Conservation (phyloP, 805 yeast genomes). For the Candida khao-thaluensis region DNA sequence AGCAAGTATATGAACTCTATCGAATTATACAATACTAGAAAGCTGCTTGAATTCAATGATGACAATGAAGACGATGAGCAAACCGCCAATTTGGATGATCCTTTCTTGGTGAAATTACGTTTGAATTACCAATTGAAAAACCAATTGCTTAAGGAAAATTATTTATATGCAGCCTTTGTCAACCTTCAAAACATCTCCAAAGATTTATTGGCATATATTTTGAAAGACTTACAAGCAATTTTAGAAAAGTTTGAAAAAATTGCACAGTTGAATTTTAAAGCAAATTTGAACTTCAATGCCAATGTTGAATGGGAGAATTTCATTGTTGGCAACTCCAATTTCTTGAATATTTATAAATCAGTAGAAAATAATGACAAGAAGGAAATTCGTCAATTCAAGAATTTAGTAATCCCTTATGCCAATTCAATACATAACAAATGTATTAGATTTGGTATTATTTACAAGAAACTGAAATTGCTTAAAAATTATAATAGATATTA, state of each 20-base stretch:
- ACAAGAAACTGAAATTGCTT: slow-evolving; percentile 40
- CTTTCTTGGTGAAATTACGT: slow-evolving; percentile 39
- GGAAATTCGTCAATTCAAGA: slow-evolving; percentile 46
- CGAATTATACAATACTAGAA: slow-evolving; percentile 34
- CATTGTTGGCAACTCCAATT: slow-evolving; percentile 46
- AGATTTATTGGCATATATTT: slow-evolving; percentile 36
- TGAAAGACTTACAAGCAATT: slow-evolving; percentile 34
- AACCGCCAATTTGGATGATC: slow-evolving; percentile 35
- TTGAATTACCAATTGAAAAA: slow-evolving; percentile 41
- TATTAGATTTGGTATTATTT: slow-evolving; percentile 40
- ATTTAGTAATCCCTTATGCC: slow-evolving; percentile 33
- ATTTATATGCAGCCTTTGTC: slow-evolving; percentile 40
- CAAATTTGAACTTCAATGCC: slow-evolving; percentile 23
- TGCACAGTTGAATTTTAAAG: slow-evolving; percentile 22
- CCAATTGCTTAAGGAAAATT: slow-evolving; percentile 42
- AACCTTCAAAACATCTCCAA: slow-evolving; percentile 42
- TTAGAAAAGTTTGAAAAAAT: slow-evolving; percentile 35
- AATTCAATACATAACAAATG: slow-evolving; percentile 39
- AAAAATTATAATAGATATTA: slow-evolving; percentile 38
- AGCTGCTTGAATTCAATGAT: slow-evolving; percentile 17
- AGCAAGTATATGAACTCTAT: slow-evolving; percentile 30
- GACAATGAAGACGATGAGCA: slow-evolving; percentile 23
- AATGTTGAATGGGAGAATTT: slow-evolving; percentile 40
- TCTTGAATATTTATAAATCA: slow-evolving; percentile 45
- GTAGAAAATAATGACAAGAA: slow-evolving; percentile 46